Evolutionary conservation across 2,329 filamentous ascomycete species (phyloP), one percentile per base, ranked within the genome.

Genomic region (Corynespora cassiicola): DNA sequence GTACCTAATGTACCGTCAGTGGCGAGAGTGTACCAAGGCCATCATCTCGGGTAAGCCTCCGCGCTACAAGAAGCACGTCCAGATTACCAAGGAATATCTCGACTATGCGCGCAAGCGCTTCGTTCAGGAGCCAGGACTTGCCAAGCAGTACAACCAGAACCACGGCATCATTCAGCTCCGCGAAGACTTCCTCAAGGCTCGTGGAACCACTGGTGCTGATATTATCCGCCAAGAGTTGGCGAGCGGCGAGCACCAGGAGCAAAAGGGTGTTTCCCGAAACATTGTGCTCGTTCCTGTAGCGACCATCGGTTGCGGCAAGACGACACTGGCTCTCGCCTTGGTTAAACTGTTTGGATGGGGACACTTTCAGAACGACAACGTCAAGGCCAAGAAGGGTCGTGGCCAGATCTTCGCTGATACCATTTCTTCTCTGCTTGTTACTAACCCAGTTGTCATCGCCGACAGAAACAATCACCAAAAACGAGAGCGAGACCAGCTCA

Each of bases 1-100:
- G 1, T 99, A 99, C 65, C 75, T 99, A 45, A 95, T 99, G 90
- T 99, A 97, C 71, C 85, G 94, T 16, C 94, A 99, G 73, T 99
- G 94, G 94, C 85, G 94, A 47, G 94, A 99, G 72, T 95, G 88
- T 65, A 99, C 94, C 26, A 97, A 96, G 68, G 81, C 88, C 5
- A 71, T 97, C 40, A 96, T 99, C 52, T 62, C 78, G 1, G 87
- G 87, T 10, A 87, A 82, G 54, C 72, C 81, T 24, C 89, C 91
- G 8, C 87, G 79, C 50, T 87, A 81, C 73, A 91, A 84, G 73
- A 97, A 97, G 69, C 94, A 99, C 68, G 74, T 82, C 53, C 81
- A 85, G 52, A 94, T 99, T 54, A 99, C 94, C 0, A 85, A 95
- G 61, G 87, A 96, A 62, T 99, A 99, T 63, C 76, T 99, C 6